phyloP scores from a whole-genome alignment of 2,329 filamentous ascomycete genomes.

The Clonostachys byssicola region DNA sequence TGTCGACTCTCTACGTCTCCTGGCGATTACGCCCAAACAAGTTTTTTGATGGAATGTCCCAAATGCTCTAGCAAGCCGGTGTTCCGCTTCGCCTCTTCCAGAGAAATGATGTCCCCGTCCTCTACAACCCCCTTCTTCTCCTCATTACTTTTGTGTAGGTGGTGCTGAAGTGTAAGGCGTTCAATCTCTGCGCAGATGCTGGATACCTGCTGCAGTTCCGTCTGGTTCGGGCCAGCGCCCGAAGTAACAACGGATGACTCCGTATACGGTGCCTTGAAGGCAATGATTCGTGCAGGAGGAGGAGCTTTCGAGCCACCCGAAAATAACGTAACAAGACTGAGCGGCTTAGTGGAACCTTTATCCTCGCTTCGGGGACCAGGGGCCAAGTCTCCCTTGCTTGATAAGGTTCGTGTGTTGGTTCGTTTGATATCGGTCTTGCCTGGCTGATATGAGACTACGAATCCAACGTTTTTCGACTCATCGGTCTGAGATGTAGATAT shows the following conservation, averaged over 20 bases:
- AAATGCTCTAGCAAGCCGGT: constrained; percentile 84
- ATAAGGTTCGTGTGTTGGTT: constrained; percentile 82
- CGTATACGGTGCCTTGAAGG: constrained; percentile 50
- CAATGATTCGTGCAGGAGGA: constrained; percentile 32
- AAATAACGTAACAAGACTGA: constrained; percentile 35
- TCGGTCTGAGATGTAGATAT: constrained; percentile 75
- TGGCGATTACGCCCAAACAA: constrained; percentile 69
- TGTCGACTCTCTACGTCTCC: constrained; percentile 1
- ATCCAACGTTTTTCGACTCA: constrained; percentile 75
- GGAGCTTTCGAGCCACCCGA: constrained; percentile 22
- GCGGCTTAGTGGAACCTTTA: constrained; percentile 16
- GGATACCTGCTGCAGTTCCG: constrained; percentile 51
- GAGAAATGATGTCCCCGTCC: constrained; percentile 70
- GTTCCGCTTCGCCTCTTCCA: constrained; percentile 80
- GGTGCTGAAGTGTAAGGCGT: constrained; percentile 51
- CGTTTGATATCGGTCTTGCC: constrained; percentile 68
- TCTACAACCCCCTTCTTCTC: constrained; percentile 44
- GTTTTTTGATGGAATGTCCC: constrained; percentile 86
- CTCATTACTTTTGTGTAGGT: constrained; percentile 33
- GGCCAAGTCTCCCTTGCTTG: constrained; percentile 33
- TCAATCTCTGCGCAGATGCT: constrained; percentile 75
- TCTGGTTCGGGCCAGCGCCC: constrained; percentile 38
- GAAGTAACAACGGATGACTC: constrained; percentile 52
- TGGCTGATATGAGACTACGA: constrained; percentile 74
- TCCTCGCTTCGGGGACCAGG: constrained; percentile 11